Evolutionary conservation across 202 grass and related monocot species (phyloP), one percentile per base, ranked within the genome.

Genomic region (Panicum hallii): DNA sequence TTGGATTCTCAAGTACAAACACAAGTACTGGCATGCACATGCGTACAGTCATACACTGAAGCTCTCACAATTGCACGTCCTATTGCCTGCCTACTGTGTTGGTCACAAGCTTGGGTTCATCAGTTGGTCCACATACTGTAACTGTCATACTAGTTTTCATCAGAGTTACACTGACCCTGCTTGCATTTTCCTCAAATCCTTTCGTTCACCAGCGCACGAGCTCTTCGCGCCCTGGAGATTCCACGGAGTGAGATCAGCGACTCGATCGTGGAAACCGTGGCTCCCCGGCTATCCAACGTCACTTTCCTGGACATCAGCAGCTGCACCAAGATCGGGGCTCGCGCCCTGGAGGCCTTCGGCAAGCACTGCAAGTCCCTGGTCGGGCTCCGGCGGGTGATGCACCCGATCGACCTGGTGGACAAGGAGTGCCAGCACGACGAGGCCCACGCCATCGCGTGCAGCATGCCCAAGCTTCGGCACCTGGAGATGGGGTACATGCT

Each of bases 231-330:
- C 4, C 57, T 99, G 67, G 97, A 99, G 88, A 88, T 99, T 7
- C 91, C 97, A 11, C 66, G 97, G 70, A 99, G 97, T 44, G 89
- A 99, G 86, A 96, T 99, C 85, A 99, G 90, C 40, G 91, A 99
- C 78, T 83, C 86, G n/a, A 80, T 91, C 19, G 93, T 92, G 60
- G 97, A 99, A 41, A 63, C 75, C n/a, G 84, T 94, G 7, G 97
- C 97, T 14, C 93, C 97, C 9, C 71, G 84, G 54, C 72, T 99
- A 1, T 79, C 90, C 5, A 86, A 88, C 74, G 81, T 99, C 6
- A 99, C 97, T 0, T 97, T 94, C 90, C 86, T 99, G 8, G 97
- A 99, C 64, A 45, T 99, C 26, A 99, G 97, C 87, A 94, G 93
- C 90, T 99, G 97, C 85, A 96, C 83, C 50, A 99, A 96, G 84